Percentiles rank a stretch among this genome's conserved stretches.
Conservation (phyloP, 345 rosid species). For the Heritiera littoralis region DNA sequence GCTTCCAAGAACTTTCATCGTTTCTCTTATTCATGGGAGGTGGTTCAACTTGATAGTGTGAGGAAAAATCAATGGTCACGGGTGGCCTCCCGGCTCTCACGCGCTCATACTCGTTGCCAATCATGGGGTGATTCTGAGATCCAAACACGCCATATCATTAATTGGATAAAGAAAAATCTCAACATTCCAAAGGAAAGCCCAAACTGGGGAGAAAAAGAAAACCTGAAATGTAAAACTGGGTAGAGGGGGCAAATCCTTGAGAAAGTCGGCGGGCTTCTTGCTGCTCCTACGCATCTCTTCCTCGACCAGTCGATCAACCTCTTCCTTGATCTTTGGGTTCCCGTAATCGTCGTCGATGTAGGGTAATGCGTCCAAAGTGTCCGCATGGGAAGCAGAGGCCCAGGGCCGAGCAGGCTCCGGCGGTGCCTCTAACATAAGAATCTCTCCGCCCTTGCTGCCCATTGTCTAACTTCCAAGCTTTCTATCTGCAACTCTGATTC, state of each 20-base stretch:
- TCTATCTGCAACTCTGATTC: neutral
- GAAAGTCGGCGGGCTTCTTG: constrained; percentile 87
- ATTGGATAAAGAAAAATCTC: neutral
- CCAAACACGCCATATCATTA: neutral
- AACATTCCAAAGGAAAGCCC: neutral
- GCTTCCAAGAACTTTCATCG: constrained; percentile 91
- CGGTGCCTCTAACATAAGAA: constrained; percentile 81
- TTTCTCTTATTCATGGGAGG: constrained; percentile 65
- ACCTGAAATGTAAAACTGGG: constrained; percentile 73
- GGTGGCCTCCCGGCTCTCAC: constrained; percentile 96
- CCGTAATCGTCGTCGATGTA: constrained; percentile 95
- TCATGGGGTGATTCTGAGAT: constrained; percentile 75
- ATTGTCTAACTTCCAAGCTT: constrained; percentile 7
- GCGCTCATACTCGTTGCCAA: constrained; percentile 89
- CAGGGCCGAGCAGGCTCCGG: constrained; percentile 64
- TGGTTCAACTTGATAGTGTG: constrained; percentile 69
- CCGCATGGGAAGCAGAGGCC: constrained; percentile 60
- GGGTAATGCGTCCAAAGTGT: constrained; percentile 86
- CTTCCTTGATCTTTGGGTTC: constrained; percentile 65
- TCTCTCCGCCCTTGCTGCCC: constrained; percentile 43
- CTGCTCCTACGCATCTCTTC: constrained; percentile 96
- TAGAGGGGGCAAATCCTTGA: constrained; percentile 75
- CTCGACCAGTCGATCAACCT: constrained; percentile 87
- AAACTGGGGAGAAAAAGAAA: neutral
- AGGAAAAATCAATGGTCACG: constrained; percentile 60